Evolutionary conservation across 768 basidiomycete species (phyloP).

Genomic region (Hygrophoropsis aurantiaca): DNA sequence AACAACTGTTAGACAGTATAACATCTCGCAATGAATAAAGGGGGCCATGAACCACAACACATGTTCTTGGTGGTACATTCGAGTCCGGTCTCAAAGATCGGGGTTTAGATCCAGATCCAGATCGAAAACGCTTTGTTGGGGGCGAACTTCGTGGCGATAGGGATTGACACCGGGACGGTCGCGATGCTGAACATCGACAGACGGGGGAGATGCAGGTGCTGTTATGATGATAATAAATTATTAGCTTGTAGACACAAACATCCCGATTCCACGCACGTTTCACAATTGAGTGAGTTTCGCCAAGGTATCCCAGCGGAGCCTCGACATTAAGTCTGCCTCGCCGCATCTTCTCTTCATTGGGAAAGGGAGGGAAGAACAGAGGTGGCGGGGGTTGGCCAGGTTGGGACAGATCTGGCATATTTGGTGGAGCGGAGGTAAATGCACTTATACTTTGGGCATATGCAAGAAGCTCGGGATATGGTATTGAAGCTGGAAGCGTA

Average conservation of each 20-base stretch:
- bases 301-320: conserved; percentile 73
- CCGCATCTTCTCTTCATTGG: conserved; percentile 90
- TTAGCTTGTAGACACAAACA: neutral
- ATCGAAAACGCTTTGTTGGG: conserved; percentile 67
- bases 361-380: conserved; percentile 87
- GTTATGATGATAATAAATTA: neutral
- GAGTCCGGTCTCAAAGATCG: conserved; percentile 68
- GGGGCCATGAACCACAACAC: too few relatives aligned
- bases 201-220: neutral
- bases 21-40: too few relatives aligned
- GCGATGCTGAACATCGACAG: conserved; percentile 18
- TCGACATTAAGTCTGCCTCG: conserved; percentile 78
- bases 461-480: conserved; percentile 78
- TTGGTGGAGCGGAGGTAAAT: conserved; percentile 87
- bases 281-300: conserved; percentile 82
- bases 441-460: conserved; percentile 85
- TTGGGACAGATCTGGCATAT: conserved; percentile 72
- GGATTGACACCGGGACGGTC: conserved; percentile 59
- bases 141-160: conserved; percentile 69
- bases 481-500: conserved; percentile 59
- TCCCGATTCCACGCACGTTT: conserved; percentile 49
- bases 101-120: conserved; percentile 85
- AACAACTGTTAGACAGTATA: too few relatives aligned
- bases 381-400: conserved; percentile 76
- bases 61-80: too few relatives aligned